These are phyloP conservation scores for Casuarina cunninghamiana DNA, from an alignment of 306 rosid genomes.

Conservation along the genomic window DNA sequence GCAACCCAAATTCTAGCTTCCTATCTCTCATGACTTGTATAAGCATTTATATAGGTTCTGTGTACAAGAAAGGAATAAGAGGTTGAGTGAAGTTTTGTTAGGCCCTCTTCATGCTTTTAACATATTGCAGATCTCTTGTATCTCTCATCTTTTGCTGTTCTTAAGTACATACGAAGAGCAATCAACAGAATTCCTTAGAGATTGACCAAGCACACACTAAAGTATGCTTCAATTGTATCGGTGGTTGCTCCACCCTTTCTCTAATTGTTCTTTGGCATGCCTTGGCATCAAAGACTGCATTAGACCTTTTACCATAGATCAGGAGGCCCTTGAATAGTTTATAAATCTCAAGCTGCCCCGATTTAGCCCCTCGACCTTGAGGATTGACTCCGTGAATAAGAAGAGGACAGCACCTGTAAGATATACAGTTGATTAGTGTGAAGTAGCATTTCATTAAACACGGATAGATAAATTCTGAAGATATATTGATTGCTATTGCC, in stretches of 20 bases:
- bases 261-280: conserved; percentile 9
- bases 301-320: neutral
- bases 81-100: neutral
- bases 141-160: neutral
- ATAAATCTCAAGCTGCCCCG: conserved; percentile 3
- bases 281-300: neutral
- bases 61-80: too few relatives aligned
- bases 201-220: neutral
- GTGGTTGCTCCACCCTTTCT: neutral
- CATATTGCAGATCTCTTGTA: neutral
- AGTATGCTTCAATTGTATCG: neutral
- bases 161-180: neutral
- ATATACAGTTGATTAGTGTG: neutral
- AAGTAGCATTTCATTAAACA: neutral
- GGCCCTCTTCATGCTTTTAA: neutral
- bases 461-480: neutral
- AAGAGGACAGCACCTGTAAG: conserved; percentile 77
- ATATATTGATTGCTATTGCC: neutral
- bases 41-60: too few relatives aligned
- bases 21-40: too few relatives aligned
- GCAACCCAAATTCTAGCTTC: too few relatives aligned
- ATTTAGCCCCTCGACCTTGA: conserved; percentile 52
- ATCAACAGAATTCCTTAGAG: neutral
- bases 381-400: conserved; percentile 53
- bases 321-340: neutral